These are phyloP conservation scores for Friedmanniomyces simplex DNA, from an alignment of 495 filamentous ascomycete species.

Conservation along the genomic window DNA sequence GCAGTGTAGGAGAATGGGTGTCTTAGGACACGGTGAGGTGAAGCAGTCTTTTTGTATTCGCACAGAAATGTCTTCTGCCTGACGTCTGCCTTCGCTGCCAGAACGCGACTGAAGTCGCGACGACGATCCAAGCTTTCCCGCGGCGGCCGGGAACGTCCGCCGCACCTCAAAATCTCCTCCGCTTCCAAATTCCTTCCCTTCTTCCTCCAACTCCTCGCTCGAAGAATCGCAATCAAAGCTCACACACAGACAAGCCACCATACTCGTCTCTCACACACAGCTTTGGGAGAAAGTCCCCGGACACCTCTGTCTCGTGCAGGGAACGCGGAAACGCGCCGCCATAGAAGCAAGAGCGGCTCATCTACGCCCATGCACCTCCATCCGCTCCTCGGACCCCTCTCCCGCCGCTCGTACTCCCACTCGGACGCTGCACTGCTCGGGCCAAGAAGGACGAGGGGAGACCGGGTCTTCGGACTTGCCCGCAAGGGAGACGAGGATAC, in stretches of 20 bases:
- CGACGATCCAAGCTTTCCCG: background rate
- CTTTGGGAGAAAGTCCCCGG: constrained; percentile 99
- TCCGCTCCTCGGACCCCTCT: constrained; percentile 32
- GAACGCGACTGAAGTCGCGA: background rate
- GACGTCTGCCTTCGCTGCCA: background rate
- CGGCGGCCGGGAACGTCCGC: background rate
- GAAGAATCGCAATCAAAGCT: constrained; percentile 99
- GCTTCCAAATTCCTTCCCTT: constrained; percentile 29
- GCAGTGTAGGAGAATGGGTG: no score
- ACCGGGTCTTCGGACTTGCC: constrained; percentile 29
- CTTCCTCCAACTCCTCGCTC: constrained; percentile 85
- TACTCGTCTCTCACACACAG: constrained; percentile 32
- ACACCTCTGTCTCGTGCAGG: constrained; percentile 51
- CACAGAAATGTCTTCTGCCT: background rate
- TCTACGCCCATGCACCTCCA: constrained; percentile 35
- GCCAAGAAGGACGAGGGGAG: constrained; percentile 34
- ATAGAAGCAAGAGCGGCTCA: constrained; percentile 85
- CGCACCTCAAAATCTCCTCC: constrained; percentile 10
- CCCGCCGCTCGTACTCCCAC: constrained; percentile 35
- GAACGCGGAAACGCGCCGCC: constrained; percentile 95
- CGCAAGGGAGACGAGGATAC: constrained; percentile 59
- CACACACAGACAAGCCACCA: constrained; percentile 66
- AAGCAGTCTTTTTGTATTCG: background rate
- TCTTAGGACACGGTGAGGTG: background rate
- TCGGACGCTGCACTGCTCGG: constrained; percentile 16